phyloP scores from a whole-genome alignment of 2,329 filamentous ascomycete species.

The Diplocarpon rosae region DNA sequence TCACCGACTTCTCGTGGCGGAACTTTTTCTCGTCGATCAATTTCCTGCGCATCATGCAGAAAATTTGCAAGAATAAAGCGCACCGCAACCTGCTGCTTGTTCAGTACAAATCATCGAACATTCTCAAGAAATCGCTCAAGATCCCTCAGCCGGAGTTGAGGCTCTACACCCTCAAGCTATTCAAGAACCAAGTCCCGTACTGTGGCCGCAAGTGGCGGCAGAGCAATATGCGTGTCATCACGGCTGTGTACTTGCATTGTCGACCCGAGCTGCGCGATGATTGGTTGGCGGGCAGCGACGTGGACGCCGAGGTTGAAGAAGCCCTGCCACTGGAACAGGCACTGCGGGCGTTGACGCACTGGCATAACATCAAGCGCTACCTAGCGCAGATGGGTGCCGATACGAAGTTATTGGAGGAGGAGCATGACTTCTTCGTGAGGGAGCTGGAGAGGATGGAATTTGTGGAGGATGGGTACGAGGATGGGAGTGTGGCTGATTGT shows the following conservation, averaged over 20 bases:
- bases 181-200: slow-evolving; percentile 97
- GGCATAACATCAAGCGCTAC: slow-evolving; percentile 80
- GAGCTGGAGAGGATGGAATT: slow-evolving; percentile 63
- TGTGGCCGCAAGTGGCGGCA: slow-evolving; percentile 98
- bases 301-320: slow-evolving; percentile 90
- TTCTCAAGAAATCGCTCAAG: slow-evolving; percentile 82
- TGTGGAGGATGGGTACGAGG: slow-evolving; percentile 26
- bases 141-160: slow-evolving; percentile 80
- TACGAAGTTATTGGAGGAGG: slow-evolving; percentile 50
- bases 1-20: slow-evolving; percentile 83
- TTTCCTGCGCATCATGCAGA: slow-evolving; percentile 91
- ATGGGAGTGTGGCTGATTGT: slow-evolving; percentile 27
- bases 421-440: slow-evolving; percentile 68
- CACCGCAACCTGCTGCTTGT: slow-evolving; percentile 90
- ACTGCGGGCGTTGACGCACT: slow-evolving; percentile 79
- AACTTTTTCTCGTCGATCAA: slow-evolving; percentile 96
- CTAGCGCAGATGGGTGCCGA: slow-evolving; percentile 60
- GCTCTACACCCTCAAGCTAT: slow-evolving; percentile 91
- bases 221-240: slow-evolving; percentile 97
- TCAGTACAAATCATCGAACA: slow-evolving; percentile 88
- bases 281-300: slow-evolving; percentile 83
- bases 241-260: slow-evolving; percentile 89
- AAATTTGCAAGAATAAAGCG: slow-evolving; percentile 90
- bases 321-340: slow-evolving; percentile 87
- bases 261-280: slow-evolving; percentile 87